Evolutionary conservation across 345 rosid genomes (phyloP), one percentile per base, ranked within the genome.

Genomic region (Physaria fendleri): DNA sequence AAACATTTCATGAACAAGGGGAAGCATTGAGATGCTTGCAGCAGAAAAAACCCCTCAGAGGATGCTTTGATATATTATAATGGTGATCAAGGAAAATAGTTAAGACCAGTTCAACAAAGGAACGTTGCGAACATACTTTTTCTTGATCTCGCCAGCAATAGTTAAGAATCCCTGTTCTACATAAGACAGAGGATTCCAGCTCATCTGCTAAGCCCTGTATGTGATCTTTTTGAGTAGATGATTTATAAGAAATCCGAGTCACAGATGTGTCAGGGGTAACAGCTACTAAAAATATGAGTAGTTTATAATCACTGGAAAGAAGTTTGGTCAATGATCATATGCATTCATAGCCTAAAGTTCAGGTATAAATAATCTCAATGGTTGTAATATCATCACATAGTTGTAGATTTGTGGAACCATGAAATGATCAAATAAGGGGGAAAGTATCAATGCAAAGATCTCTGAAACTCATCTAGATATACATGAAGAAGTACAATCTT

Each of bases 161-260:
- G 90, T 88, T 66, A 88, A 67, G 85, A 88, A 88, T 61, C 92
- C 87, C 32, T 81, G 82, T 58, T 85, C 95, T 37, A 88, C 95
- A 5, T 88, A n/a, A n/a, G n/a, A n/a, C n/a, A n/a, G n/a, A n/a
- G n/a, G n/a, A n/a, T n/a, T n/a, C n/a, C n/a, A n/a, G n/a, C n/a
- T n/a, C n/a, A n/a, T n/a, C n/a, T n/a, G n/a, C n/a, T n/a, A n/a
- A n/a, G n/a, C n/a, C n/a, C n/a, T n/a, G n/a, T n/a, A n/a, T n/a
- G n/a, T n/a, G n/a, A n/a, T n/a, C n/a, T n/a, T n/a, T n/a, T n/a
- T n/a, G n/a, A n/a, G n/a, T n/a, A n/a, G n/a, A 62, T 27, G 20
- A 20, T 53, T 6, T 5, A 50, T 57, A 56, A 62, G 39, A 63
- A 5, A 62, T 6, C 43, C 33, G 71, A 34, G n/a, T 12, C 51